Base-by-base conservation (phyloP, 2,329 filamentous ascomycete genomes). In the Alternaria triticimaculans region DNA sequence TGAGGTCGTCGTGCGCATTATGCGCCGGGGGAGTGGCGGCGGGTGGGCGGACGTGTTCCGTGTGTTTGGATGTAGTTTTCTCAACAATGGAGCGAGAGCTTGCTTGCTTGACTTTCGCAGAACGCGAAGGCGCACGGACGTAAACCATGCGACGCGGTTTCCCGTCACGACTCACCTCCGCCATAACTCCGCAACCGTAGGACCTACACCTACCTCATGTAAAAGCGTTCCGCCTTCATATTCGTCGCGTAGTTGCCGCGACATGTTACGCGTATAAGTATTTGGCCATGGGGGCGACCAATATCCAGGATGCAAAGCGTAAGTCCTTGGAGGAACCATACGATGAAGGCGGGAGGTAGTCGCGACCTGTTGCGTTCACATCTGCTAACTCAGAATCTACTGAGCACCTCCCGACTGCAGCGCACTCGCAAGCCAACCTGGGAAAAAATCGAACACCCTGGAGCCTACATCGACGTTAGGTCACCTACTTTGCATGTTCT, bases 301-400 rank as follows among this genome's bases (percentile, higher is more conserved):
- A 63, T 54, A 74, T 80, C 20, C 75, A 78, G 71, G 76, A 78
- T 55, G 78, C 78, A 53, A 78, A 78, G 65, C 65, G 78, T 78
- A 57, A 67, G 71, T 56, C 12, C 11, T 18, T 18, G 25, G 15
- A 3, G n/a, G 37, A 41, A 18, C 37, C 37, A 41, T 3, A 41
- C 37, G 37, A 41, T 41, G 9, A 41, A 41, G 37, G n/a, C 37
- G 2, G 37, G 37, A 41, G 37, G 37, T 41, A 9, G 15, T 41
- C 37, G n/a, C 37, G 37, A 2, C 8, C 37, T 41, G 15, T 2
- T 41, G n/a, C 37, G 37, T 41, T 41, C 4, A 9, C 8, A 18
- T 18, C n/a, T 41, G n/a, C 37, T 41, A 41, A 41, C n/a, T 18
- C 37, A 11, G 37, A 41, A 41, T 5, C 37, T 18, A 18, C 37